A percentile compares a stretch with the other conserved stretches of the same genome.
Conservation (phyloP, 306 rosid genomes). For the Ziziphus jujuba region DNA sequence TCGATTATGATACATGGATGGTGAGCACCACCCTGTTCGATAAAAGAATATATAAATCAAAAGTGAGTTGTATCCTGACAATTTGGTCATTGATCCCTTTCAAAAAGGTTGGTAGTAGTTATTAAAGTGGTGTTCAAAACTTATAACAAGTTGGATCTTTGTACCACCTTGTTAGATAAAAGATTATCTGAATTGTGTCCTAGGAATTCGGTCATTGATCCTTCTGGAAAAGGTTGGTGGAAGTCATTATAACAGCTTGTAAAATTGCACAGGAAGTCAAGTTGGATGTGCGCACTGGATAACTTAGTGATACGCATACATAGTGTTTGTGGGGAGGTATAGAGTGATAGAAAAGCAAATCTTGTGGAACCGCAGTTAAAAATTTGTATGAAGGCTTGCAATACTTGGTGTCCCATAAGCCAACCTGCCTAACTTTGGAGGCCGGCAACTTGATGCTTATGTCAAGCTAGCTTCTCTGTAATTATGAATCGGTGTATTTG, state of each 20-base stretch:
- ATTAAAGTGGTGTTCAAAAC: constrained; percentile 11
- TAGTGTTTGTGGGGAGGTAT: not conserved
- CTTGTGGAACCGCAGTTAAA: not conserved
- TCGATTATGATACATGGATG: constrained; percentile 24
- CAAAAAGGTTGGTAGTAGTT: constrained; percentile 26
- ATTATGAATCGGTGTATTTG: constrained; percentile 1
- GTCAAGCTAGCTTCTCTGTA: constrained; percentile 3
- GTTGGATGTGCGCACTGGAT: no score
- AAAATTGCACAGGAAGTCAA: no score
- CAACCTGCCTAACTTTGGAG: not conserved
- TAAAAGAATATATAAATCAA: no score
- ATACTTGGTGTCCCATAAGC: not conserved
- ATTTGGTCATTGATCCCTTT: constrained; percentile 30
- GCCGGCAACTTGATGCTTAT: constrained; percentile 20
- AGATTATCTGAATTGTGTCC: no score
- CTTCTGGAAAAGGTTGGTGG: no score
- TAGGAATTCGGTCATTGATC: no score
- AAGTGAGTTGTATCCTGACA: no score
- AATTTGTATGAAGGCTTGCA: not conserved
- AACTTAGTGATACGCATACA: constrained; percentile 9
- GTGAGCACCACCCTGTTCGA: constrained; percentile 20
- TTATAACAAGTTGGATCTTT: constrained; percentile 15
- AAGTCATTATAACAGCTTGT: no score
- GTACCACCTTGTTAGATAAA: no score
- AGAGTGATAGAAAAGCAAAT: not conserved